A percentile compares a stretch with the other conserved stretches of the same genome.
These are phyloP conservation scores for Populus hybrid DNA, from an alignment of 441 rosid genomes.

Conservation along the genomic window DNA sequence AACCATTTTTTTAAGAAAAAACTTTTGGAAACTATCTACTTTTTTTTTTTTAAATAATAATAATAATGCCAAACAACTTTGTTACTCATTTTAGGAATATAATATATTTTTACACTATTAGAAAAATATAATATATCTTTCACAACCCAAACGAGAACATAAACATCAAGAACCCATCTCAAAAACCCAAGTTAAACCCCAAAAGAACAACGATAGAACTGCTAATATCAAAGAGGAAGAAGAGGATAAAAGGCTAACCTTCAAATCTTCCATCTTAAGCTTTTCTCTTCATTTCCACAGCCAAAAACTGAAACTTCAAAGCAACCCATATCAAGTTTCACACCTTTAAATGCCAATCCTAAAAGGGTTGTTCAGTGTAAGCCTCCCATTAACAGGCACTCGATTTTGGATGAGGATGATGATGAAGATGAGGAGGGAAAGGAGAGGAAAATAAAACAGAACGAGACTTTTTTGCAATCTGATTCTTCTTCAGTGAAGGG, in stretches of 20 bases:
- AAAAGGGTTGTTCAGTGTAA: constrained; percentile 70
- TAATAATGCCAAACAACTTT: not conserved
- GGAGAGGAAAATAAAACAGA: constrained; percentile 25
- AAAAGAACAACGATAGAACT: not conserved
- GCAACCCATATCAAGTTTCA: constrained; percentile 9
- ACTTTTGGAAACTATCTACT: not conserved
- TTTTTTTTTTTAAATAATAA: too few relatives aligned
- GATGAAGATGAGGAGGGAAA: constrained; percentile 48
- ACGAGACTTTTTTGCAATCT: constrained; percentile 21
- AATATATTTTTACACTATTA: not conserved
- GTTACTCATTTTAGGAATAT: constrained; percentile 22
- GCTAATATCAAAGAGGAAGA: not conserved
- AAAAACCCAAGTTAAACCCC: not conserved
- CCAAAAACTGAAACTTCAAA: constrained; percentile 40
- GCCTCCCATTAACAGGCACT: constrained; percentile 43
- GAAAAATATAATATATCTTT: constrained; percentile 12
- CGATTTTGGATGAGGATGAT: constrained; percentile 25
- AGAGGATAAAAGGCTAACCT: constrained; percentile 9
- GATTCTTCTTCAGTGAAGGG: constrained; percentile 48
- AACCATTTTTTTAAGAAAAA: not conserved
- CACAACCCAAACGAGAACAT: constrained; percentile 23
- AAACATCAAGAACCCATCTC: not conserved
- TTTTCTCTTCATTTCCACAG: constrained; percentile 59
- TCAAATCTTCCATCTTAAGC: constrained; percentile 13
- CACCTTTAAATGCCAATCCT: constrained; percentile 19